These are phyloP conservation scores for Lentinula guzmanii DNA, from an alignment of 768 basidiomycete species.

Conservation along the genomic window DNA sequence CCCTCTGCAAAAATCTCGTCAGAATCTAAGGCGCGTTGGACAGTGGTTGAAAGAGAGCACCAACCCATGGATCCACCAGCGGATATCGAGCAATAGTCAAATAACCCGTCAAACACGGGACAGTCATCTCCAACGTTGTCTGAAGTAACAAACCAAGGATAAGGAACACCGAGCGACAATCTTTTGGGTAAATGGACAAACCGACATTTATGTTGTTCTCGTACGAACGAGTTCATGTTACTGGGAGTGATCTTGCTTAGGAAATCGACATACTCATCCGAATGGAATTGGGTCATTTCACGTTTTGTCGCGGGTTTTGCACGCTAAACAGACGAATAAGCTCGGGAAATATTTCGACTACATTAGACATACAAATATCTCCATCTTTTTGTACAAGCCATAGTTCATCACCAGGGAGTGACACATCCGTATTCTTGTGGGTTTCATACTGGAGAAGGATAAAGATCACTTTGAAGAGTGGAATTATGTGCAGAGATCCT, in stretches of 20 bases:
- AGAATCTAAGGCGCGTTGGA: conserved; percentile 1
- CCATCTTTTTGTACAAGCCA: conserved; percentile 99
- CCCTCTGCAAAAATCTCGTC: conserved; percentile 62
- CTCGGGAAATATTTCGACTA: background rate
- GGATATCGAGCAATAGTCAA: conserved; percentile 98
- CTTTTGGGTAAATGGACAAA: conserved; percentile 13
- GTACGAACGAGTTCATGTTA: conserved; percentile 90
- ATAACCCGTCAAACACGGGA: conserved; percentile 96
- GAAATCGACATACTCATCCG: conserved; percentile 99
- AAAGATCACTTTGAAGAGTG: conserved; percentile 10
- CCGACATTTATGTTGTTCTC: conserved; percentile 93
- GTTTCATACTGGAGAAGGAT: conserved; percentile 75
- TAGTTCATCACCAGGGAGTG: conserved; percentile 99
- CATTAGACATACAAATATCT: conserved; percentile 81
- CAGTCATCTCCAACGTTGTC: conserved; percentile 99
- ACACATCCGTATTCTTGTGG: conserved; percentile 98
- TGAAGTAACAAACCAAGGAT: conserved; percentile 20
- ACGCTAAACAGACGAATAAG: conserved; percentile 45
- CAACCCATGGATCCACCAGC: conserved; percentile 99
- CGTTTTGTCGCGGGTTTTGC: conserved; percentile 99
- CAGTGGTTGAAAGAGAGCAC: conserved; percentile 16
- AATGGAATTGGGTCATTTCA: conserved; percentile 99
- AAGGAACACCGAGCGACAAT: background rate
- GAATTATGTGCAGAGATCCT: conserved; percentile 16
- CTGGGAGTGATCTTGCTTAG: conserved; percentile 88